phyloP scores from a whole-genome alignment of 2,329 filamentous ascomycete genomes.

The Trichoderma citrinoviride region DNA sequence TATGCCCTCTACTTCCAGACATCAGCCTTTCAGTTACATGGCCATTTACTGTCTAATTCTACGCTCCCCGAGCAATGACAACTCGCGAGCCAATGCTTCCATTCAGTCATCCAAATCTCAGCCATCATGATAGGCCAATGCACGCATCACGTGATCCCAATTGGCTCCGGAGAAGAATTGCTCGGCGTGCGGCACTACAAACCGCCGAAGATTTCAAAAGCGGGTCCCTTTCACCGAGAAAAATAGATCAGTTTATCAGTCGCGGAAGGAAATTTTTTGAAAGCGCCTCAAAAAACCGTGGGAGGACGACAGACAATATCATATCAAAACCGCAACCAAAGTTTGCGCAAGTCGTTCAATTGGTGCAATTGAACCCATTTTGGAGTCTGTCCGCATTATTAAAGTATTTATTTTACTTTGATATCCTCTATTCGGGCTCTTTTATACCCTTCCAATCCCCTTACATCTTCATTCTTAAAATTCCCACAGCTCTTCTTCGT shows the following conservation, averaged over 20 bases:
- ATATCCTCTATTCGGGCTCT: neutral
- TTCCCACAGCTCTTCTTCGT: neutral
- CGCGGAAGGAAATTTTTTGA: constrained; percentile 32
- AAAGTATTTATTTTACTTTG: no score
- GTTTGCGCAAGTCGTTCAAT: constrained; percentile 19
- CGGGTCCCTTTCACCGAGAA: constrained; percentile 32
- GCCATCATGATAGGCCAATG: neutral
- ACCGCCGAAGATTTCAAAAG: constrained; percentile 30
- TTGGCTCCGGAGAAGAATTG: neutral
- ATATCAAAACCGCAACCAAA: constrained; percentile 16
- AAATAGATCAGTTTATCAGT: constrained; percentile 33
- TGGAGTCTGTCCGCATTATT: neutral
- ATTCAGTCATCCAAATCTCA: constrained; percentile 14
- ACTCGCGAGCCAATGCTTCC: neutral
- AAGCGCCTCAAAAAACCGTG: constrained; percentile 26
- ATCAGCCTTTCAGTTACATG: no score
- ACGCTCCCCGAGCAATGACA: neutral
- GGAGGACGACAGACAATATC: constrained; percentile 23
- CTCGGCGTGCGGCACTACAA: constrained; percentile 35
- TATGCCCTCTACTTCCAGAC: no score
- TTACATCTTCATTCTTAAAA: neutral
- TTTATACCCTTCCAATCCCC: neutral
- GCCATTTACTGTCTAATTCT: neutral
- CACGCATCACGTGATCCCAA: constrained; percentile 2
- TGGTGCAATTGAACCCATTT: neutral